Evolutionary conservation across 1,284 basidiomycete genomes (phyloP).

Genomic region (Porogramme epimiltina): DNA sequence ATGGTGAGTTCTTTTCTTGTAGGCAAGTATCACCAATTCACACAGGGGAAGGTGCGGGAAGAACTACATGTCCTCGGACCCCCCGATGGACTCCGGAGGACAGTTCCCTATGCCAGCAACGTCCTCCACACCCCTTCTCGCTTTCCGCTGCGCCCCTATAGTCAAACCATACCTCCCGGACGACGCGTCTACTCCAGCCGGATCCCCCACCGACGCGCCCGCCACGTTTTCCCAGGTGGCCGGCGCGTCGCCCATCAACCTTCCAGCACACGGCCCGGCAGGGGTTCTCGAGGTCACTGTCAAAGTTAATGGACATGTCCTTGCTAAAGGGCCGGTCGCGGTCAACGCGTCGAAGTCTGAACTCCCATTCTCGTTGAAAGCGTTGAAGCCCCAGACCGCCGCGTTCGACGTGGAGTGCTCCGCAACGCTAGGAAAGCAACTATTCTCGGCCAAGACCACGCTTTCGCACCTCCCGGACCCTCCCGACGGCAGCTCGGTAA

Average conservation of each 20-base stretch:
- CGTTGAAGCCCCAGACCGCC: conserved; percentile 43
- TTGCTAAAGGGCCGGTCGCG: conserved; percentile 48
- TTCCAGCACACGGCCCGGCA: conserved; percentile 31
- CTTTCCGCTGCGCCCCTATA: conserved; percentile 67
- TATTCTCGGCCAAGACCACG: conserved; percentile 44
- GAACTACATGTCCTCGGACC: conserved; percentile 55
- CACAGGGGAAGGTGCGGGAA: conserved; percentile 59
- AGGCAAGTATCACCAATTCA: background rate
- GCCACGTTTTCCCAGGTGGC: conserved; percentile 51
- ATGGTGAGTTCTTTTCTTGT: conserved; percentile 4
- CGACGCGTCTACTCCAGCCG: conserved; percentile 41
- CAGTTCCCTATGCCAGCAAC: conserved; percentile 54
- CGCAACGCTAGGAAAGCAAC: conserved; percentile 42
- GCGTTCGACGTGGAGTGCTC: conserved; percentile 57
- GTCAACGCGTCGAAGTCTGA: conserved; percentile 54
- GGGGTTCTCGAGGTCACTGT: conserved; percentile 41
- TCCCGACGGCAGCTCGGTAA: conserved; percentile 45
- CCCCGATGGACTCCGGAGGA: conserved; percentile 58
- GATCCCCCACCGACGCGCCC: conserved; percentile 60
- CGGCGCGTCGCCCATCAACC: conserved; percentile 47
- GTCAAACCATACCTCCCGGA: conserved; percentile 68
- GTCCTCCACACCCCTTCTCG: conserved; percentile 56
- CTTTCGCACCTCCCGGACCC: conserved; percentile 65
- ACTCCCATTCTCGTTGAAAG: conserved; percentile 50
- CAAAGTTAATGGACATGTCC: conserved; percentile 39